These are phyloP conservation scores for Corymbia citriodora DNA, from an alignment of 441 rosid species.

Conservation along the genomic window DNA sequence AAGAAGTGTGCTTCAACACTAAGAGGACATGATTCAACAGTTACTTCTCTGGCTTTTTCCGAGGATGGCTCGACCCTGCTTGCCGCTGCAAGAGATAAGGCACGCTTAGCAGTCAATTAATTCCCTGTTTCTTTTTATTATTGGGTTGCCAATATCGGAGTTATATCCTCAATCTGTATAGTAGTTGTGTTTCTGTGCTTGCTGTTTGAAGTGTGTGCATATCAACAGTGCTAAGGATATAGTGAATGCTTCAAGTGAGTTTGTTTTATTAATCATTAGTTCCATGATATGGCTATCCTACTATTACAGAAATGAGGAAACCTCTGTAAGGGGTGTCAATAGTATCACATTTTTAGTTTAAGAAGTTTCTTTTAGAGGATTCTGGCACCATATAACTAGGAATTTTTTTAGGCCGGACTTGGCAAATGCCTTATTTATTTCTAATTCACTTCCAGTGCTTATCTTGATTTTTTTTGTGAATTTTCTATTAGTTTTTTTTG, in stretches of 20 bases:
- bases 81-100: constrained; percentile 93
- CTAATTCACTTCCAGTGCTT: background rate
- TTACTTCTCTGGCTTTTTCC: constrained; percentile 72
- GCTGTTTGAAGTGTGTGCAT: background rate
- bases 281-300: background rate
- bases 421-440: background rate
- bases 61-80: constrained; percentile 83
- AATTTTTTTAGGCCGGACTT: background rate
- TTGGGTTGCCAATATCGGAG: background rate
- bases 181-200: background rate
- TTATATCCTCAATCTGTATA: background rate
- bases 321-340: background rate
- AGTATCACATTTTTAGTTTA: background rate
- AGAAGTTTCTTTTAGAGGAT: background rate
- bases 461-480: background rate
- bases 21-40: constrained; percentile 75
- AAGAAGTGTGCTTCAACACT: constrained; percentile 71
- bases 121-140: background rate
- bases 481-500: background rate
- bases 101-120: constrained; percentile 12
- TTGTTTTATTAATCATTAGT: background rate
- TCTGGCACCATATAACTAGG: background rate
- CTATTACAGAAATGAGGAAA: background rate
- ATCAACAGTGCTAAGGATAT: background rate
- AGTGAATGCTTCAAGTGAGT: background rate